Evolutionary conservation across 2,329 filamentous ascomycete species (phyloP), one percentile per base, ranked within the genome.

Genomic region (Teratosphaeria gauchensis): DNA sequence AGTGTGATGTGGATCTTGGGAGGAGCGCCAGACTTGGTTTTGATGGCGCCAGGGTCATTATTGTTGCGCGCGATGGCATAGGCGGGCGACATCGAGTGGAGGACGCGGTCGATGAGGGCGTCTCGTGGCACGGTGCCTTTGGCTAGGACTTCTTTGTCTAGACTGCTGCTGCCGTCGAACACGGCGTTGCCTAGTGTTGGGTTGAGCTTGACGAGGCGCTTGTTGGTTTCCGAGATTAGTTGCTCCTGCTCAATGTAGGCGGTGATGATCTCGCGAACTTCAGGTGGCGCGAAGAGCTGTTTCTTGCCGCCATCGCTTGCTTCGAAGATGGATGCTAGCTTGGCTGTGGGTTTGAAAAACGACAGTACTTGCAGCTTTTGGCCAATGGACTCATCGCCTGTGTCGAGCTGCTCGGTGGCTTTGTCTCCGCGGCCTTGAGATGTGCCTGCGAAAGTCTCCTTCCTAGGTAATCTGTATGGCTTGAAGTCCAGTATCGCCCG

Each of bases 141-240:
- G 14, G 81, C 78, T 2, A 86, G 70, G 30, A 82, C 79, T 61
- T 80, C 78, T 59, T 78, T 78, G 69, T 86, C 83, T 24, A 80
- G 75, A 2, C 75, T 68, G 7, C 80, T 80, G 6, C 69, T 68
- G 38, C 81, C 79, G 58, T 79, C 75, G 59, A 87, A 83, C 42
- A 88, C 75, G 9, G 80, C 80, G 66, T 85, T 84, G 53, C 83
- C 82, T 46, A 88, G 79, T 61, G 82, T 80, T 0, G 84, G 83
- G 64, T 86, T 80, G 58, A 88, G 77, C 24, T 76, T 82, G 56
- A 87, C 76, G 52, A 87, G 76, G 16, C 84, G 82, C 62, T 82
- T 82, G 69, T 86, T 86, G 56, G 79, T 80, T 9, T 73, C 68
- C 1, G 80, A 80, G 30, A 85, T 70, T 8, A 86, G 75, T 7